These are phyloP conservation scores for Bassia scoparia DNA, from an alignment of 148 eudicot genomes.

Conservation along the genomic window DNA sequence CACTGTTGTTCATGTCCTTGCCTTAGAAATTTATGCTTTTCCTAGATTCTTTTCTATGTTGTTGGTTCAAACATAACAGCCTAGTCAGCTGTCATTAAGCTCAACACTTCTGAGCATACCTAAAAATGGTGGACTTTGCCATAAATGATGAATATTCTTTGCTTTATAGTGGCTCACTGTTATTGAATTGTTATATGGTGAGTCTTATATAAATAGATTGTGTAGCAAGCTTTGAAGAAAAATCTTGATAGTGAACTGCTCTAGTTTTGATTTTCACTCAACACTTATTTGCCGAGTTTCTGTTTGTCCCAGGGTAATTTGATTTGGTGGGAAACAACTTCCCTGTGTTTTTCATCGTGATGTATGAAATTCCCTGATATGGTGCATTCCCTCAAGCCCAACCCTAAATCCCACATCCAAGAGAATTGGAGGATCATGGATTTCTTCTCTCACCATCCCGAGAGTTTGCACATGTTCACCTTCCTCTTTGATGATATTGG, in stretches of 20 bases:
- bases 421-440: conserved; percentile 88
- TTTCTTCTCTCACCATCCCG: conserved; percentile 94
- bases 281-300: neutral
- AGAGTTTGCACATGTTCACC: conserved; percentile 73
- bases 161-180: neutral
- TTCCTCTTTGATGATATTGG: conserved; percentile 90
- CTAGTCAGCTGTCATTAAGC: neutral
- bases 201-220: neutral
- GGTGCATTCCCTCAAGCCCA: conserved; percentile 89
- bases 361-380: conserved; percentile 87
- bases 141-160: neutral
- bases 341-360: conserved; percentile 93
- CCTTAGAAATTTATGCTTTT: neutral
- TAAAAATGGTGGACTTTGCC: neutral
- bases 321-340: conserved; percentile 96
- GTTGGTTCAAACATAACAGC: neutral
- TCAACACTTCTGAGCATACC: neutral
- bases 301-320: conserved; percentile 69
- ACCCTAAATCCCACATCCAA: conserved; percentile 94
- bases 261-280: neutral
- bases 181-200: neutral
- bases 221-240: neutral
- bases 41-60: neutral
- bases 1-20: neutral
- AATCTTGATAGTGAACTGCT: neutral